phyloP scores from a whole-genome alignment of 345 rosid genomes.

The Hibiscus tridactylites region DNA sequence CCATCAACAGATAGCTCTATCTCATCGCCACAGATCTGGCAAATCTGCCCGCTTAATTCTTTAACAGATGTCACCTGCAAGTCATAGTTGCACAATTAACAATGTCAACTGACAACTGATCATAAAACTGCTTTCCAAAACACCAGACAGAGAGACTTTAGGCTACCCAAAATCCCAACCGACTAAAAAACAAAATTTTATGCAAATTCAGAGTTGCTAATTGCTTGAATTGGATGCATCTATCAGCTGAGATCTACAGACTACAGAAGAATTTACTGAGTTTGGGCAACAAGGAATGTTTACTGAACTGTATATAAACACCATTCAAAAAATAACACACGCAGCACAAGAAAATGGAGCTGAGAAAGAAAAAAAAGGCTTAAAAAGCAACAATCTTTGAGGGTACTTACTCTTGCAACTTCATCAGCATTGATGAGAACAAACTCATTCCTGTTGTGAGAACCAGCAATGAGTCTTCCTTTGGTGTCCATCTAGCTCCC shows the following conservation, averaged over 20 bases:
- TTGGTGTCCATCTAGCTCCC: constrained; percentile 46
- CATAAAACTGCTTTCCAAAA: neutral
- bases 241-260: constrained; percentile 19
- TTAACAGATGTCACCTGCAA: constrained; percentile 60
- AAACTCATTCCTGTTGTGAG: constrained; percentile 87
- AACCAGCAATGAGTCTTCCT: constrained; percentile 80
- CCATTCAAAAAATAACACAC: too few relatives aligned
- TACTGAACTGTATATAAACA: too few relatives aligned
- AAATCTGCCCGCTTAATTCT: constrained; percentile 65
- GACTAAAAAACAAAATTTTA: constrained; percentile 1
- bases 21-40: constrained; percentile 95
- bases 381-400: neutral
- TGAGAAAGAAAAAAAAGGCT: neutral
- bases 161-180: neutral
- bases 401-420: constrained; percentile 46
- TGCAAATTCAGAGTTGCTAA: constrained; percentile 11
- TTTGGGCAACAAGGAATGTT: too few relatives aligned
- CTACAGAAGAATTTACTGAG: neutral
- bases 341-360: neutral
- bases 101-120: constrained; percentile 5
- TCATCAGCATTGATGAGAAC: constrained; percentile 78
- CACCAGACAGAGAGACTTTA: constrained; percentile 1
- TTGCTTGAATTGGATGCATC: constrained; percentile 10
- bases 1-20: constrained; percentile 59
- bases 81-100: neutral